A percentile compares a stretch with the other conserved stretches of the same genome.
Conservation (phyloP, 345 rosid genomes). For the Psidium friedrichsthalianum region DNA sequence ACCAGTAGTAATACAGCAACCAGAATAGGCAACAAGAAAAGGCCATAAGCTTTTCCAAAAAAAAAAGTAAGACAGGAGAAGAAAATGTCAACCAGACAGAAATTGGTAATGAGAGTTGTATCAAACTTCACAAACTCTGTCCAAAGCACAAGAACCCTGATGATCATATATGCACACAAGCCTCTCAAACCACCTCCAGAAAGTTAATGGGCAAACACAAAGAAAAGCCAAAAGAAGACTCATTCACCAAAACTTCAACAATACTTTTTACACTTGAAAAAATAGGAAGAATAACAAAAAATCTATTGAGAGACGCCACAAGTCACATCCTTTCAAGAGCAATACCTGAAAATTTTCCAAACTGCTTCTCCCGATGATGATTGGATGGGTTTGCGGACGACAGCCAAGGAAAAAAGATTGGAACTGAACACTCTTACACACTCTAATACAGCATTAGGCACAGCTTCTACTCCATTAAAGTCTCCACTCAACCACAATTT, state of each 20-base stretch:
- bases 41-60: background rate
- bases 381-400: background rate
- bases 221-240: background rate
- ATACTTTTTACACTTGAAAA: background rate
- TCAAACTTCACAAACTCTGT: background rate
- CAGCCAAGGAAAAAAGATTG: background rate
- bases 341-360: background rate
- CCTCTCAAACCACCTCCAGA: background rate
- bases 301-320: background rate
- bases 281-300: background rate
- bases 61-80: background rate
- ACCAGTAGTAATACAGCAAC: background rate
- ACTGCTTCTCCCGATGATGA: background rate
- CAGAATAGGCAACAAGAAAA: background rate
- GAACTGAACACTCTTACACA: background rate
- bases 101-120: background rate
- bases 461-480: background rate
- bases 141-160: background rate
- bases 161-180: background rate
- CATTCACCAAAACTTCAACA: background rate
- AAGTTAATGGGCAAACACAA: background rate
- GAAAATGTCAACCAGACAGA: background rate
- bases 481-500: conserved; percentile 4
- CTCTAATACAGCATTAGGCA: background rate
- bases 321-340: background rate